Evolutionary conservation across 345 rosid genomes (phyloP).

Genomic region (Euphorbia tirucalli): DNA sequence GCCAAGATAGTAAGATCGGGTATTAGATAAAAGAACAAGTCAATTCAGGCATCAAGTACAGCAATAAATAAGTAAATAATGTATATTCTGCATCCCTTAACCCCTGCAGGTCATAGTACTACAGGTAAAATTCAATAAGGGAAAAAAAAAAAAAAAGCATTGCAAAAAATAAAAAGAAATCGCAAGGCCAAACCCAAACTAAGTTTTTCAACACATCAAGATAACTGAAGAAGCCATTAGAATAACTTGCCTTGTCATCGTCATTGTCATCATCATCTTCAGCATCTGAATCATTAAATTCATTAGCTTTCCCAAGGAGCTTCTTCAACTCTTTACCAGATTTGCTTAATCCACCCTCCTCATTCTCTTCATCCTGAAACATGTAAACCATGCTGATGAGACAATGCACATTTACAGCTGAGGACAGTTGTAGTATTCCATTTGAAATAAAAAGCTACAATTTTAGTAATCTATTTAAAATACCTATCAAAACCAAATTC

Average conservation of each 20-base stretch:
- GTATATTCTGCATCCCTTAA: not conserved
- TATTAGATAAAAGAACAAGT: not conserved
- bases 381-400: not conserved
- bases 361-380: slow-evolving; percentile 79
- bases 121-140: not conserved
- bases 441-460: not conserved
- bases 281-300: slow-evolving; percentile 68
- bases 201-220: not conserved
- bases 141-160: not conserved
- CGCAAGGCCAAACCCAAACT: not conserved
- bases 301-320: slow-evolving; percentile 70
- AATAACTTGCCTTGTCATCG: slow-evolving; percentile 63
- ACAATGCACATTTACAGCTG: not conserved
- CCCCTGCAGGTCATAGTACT: not conserved
- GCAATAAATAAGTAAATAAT: slow-evolving; percentile 5
- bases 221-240: slow-evolving; percentile 12
- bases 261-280: slow-evolving; percentile 74
- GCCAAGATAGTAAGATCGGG: not conserved
- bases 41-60: not conserved
- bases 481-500: not conserved
- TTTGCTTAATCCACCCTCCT: slow-evolving; percentile 82
- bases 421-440: not conserved
- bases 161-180: not conserved
- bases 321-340: slow-evolving; percentile 97
- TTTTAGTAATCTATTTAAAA: not conserved